Percentiles rank a stretch among this genome's conserved stretches.
These are phyloP conservation scores for Brassica hybrid DNA, from an alignment of 441 rosid genomes.

Conservation along the genomic window DNA sequence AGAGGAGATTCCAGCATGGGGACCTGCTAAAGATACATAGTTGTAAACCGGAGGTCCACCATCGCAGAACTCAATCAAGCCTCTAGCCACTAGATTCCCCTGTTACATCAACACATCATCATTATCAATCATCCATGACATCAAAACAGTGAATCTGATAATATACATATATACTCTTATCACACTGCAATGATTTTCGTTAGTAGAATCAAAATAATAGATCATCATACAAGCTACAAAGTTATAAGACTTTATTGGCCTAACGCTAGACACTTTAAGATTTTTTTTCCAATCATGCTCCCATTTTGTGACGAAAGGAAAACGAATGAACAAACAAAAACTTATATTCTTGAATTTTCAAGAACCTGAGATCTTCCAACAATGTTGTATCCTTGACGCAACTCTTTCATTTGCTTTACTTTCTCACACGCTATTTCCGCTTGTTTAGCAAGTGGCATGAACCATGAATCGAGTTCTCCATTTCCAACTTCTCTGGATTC, in stretches of 20 bases:
- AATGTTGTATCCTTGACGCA: slow-evolving; percentile 73
- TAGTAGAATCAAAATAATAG: background rate
- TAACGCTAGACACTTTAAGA: background rate
- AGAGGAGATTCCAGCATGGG: slow-evolving; percentile 94
- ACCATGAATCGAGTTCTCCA: slow-evolving; percentile 27
- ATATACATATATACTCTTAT: background rate
- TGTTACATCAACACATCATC: slow-evolving; percentile 43
- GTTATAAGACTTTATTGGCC: background rate
- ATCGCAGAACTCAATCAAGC: slow-evolving; percentile 78
- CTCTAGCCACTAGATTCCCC: slow-evolving; percentile 90
- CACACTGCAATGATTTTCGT: background rate
- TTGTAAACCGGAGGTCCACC: slow-evolving; percentile 87
- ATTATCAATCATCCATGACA: slow-evolving; percentile 1
- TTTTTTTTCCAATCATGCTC: background rate
- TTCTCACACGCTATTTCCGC: slow-evolving; percentile 68
- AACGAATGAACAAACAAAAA: background rate
- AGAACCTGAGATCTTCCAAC: slow-evolving; percentile 88
- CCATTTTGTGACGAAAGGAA: background rate
- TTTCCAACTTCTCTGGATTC: slow-evolving; percentile 38
- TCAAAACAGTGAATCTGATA: background rate
- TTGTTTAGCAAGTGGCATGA: slow-evolving; percentile 36
- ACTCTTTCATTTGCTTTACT: slow-evolving; percentile 72
- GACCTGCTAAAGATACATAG: slow-evolving; percentile 85
- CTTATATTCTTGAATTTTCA: background rate
- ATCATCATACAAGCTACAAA: background rate